phyloP scores from a whole-genome alignment of 2,329 filamentous ascomycete species.

The Talaromyces funiculosus region DNA sequence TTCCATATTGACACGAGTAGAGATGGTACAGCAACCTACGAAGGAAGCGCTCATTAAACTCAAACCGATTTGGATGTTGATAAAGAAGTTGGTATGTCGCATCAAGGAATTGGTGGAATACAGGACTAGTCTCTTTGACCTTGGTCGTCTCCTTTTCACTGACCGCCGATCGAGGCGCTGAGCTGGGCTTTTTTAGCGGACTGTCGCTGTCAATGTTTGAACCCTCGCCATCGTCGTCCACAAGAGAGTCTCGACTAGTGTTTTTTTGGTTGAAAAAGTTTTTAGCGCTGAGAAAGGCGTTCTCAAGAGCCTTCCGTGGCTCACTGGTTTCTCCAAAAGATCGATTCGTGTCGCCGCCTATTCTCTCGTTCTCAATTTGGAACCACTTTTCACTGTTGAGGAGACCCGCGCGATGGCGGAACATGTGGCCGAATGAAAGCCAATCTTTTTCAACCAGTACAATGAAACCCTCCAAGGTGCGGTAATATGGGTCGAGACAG shows the following conservation, averaged over 20 bases:
- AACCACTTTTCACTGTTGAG: constrained; percentile 95
- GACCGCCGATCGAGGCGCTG: constrained; percentile 27
- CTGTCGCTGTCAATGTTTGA: constrained; percentile 46
- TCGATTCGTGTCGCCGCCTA: constrained; percentile 50
- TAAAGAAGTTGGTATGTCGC: constrained; percentile 84
- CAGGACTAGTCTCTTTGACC: constrained; percentile 86
- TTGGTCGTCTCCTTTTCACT: constrained; percentile 62
- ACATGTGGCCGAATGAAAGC: constrained; percentile 97
- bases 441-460: constrained; percentile 95
- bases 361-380: constrained; percentile 70
- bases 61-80: constrained; percentile 82
- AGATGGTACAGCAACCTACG: constrained; percentile 85
- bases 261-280: constrained; percentile 83
- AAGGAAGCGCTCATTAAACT: constrained; percentile 93
- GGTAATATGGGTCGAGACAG: constrained; percentile 91
- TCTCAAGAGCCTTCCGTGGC: constrained; percentile 72
- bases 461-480: constrained; percentile 91
- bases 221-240: constrained; percentile 56
- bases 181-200: constrained; percentile 32
- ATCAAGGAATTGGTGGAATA: constrained; percentile 97
- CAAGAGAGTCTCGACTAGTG: constrained; percentile 57
- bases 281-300: constrained; percentile 74
- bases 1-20: constrained; percentile 94
- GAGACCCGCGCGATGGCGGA: constrained; percentile 82
- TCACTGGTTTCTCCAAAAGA: constrained; percentile 38